Evolutionary conservation across 1,284 basidiomycete genomes (phyloP).

Genomic region (Trametes hirsuta): DNA sequence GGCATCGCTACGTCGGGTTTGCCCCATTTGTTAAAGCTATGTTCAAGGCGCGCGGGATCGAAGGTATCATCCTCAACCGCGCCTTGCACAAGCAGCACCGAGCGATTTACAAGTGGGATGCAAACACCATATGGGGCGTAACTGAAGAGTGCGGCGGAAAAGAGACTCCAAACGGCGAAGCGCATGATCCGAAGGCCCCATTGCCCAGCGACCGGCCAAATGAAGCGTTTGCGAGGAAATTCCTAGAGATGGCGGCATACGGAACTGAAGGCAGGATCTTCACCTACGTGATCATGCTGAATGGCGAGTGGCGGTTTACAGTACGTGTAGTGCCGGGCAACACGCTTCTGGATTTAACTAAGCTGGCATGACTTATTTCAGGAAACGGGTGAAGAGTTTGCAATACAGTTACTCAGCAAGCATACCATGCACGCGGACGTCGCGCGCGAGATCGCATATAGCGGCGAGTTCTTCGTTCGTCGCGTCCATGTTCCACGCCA

Average conservation of each 20-base stretch:
- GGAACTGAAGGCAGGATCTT: conserved; percentile 47
- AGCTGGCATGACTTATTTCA: not conserved
- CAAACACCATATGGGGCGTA: conserved; percentile 42
- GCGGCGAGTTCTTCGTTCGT: conserved; percentile 43
- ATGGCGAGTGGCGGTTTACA: conserved; percentile 50
- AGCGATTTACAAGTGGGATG: conserved; percentile 47
- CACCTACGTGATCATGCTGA: conserved; percentile 51
- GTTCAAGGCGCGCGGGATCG: conserved; percentile 42
- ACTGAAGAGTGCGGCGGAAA: conserved; percentile 16
- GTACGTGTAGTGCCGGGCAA: conserved; percentile 9
- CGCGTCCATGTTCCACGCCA: conserved; percentile 17
- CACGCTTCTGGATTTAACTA: too few species aligned
- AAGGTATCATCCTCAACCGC: conserved; percentile 43
- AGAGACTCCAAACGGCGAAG: conserved; percentile 3
- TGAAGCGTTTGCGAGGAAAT: conserved; percentile 40
- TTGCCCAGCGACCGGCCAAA: not conserved
- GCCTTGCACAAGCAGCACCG: conserved; percentile 48
- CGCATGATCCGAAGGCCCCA: not conserved
- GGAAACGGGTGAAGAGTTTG: conserved; percentile 53
- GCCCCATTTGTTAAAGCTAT: conserved; percentile 46
- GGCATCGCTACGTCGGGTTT: conserved; percentile 51
- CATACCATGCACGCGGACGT: conserved; percentile 57
- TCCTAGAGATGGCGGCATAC: conserved; percentile 47
- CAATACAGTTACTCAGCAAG: conserved; percentile 50
- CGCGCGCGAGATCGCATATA: conserved; percentile 40